Conservation (phyloP, 345 rosid species). For the Barbarea vulgaris region DNA sequence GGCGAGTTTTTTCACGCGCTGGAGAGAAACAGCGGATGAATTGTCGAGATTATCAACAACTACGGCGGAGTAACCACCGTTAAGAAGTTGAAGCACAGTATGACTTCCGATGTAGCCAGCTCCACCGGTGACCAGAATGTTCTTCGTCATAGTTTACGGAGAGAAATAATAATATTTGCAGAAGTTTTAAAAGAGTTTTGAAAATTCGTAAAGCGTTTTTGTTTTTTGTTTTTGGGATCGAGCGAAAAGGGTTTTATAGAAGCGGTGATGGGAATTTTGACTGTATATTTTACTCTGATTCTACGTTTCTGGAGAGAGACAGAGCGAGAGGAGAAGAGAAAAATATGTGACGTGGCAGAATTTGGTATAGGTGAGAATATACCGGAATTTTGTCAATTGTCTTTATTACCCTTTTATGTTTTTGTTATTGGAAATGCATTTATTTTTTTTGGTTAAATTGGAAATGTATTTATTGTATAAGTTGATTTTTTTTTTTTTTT, state of each 20-base stretch:
- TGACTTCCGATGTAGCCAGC: slow-evolving; percentile 96
- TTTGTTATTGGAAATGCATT: not conserved
- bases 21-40: slow-evolving; percentile 58
- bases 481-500: too few relatives aligned
- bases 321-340: not conserved
- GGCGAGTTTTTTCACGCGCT: slow-evolving; percentile 72
- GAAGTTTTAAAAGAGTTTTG: not conserved
- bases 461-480: too few relatives aligned
- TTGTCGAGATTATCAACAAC: slow-evolving; percentile 88
- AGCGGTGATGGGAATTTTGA: slow-evolving; percentile 25
- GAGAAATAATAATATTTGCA: not conserved
- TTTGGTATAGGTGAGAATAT: slow-evolving; percentile 28
- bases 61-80: slow-evolving; percentile 62
- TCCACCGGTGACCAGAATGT: slow-evolving; percentile 84
- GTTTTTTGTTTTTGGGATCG: not conserved
- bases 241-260: slow-evolving; percentile 30
- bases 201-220: slow-evolving; percentile 15
- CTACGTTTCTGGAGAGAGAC: slow-evolving; percentile 32
- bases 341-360: slow-evolving; percentile 23
- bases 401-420: not conserved
- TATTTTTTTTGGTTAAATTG: too few relatives aligned
- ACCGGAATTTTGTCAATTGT: not conserved
- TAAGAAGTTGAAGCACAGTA: slow-evolving; percentile 85
- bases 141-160: slow-evolving; percentile 43
- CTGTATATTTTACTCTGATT: slow-evolving; percentile 28